A percentile compares a stretch with the other conserved stretches of the same genome.
These are phyloP conservation scores for Pleodorina starrii DNA, from an alignment of 139 green algal species.

Conservation along the genomic window DNA sequence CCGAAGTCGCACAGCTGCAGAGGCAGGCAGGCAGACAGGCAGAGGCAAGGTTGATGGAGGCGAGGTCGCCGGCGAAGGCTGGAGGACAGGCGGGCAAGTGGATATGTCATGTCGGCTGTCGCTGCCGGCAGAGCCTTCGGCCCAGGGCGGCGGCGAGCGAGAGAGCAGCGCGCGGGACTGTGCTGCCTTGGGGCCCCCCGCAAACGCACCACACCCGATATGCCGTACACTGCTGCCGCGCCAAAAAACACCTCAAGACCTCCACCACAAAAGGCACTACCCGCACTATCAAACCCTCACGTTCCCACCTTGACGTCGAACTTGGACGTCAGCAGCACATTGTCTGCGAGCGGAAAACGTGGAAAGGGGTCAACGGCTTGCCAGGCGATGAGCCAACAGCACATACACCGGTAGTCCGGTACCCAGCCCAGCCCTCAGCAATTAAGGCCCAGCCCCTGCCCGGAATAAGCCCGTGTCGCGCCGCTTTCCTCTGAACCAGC, in stretches of 20 bases:
- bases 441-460: not conserved
- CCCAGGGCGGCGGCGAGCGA: not conserved
- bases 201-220: not conserved
- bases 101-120: not conserved
- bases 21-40: not conserved
- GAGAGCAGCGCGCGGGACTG: too few relatives aligned
- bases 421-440: not conserved
- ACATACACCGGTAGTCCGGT: not conserved
- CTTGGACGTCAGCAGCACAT: slow-evolving; percentile 23
- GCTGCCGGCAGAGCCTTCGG: not conserved
- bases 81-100: not conserved
- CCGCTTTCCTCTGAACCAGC: not conserved
- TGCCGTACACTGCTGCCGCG: not conserved
- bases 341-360: not conserved
- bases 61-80: not conserved
- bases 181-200: not conserved
- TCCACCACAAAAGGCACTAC: not conserved
- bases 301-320: slow-evolving; percentile 33
- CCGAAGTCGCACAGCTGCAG: slow-evolving; percentile 41
- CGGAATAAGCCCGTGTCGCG: not conserved
- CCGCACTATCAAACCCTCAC: not conserved
- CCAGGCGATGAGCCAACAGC: too few relatives aligned
- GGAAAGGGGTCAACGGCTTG: too few relatives aligned
- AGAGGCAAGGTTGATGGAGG: not conserved
- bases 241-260: not conserved